Evolutionary conservation across 371 early-diverging fungal species (phyloP).

Genomic region (Mortierella sp.): DNA sequence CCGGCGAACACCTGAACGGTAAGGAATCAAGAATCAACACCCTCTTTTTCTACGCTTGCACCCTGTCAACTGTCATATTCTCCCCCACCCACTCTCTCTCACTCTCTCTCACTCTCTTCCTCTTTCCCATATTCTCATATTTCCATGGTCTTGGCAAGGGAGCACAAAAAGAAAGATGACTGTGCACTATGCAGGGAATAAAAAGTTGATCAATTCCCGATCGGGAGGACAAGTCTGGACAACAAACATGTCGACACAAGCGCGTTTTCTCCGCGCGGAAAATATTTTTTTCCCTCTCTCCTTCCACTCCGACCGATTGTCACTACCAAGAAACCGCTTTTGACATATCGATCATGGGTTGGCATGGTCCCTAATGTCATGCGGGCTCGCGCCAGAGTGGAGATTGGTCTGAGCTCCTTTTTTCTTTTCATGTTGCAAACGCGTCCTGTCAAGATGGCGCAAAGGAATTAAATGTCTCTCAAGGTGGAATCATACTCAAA

Average conservation of each 20-base stretch:
- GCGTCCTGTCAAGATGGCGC: too few species aligned
- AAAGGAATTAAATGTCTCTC: too few species aligned
- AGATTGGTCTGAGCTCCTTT: too few species aligned
- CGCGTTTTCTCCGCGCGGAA: slow-evolving; percentile 6
- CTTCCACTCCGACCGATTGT: background rate
- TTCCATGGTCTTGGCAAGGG: slow-evolving; percentile 4
- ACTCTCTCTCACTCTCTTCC: background rate
- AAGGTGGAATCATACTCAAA: too few species aligned
- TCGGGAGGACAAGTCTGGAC: background rate
- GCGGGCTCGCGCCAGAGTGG: too few species aligned
- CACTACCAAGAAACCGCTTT: background rate
- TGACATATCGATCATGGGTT: background rate
- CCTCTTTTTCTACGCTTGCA: background rate
- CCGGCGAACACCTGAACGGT: too few species aligned
- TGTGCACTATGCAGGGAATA: background rate
- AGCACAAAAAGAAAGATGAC: background rate
- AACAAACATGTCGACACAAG: background rate
- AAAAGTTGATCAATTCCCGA: background rate
- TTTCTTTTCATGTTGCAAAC: too few species aligned
- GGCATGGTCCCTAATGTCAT: too few species aligned
- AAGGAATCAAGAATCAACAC: too few species aligned
- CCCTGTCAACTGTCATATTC: background rate
- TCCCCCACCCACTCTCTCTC: background rate
- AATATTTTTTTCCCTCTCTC: background rate
- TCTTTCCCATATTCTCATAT: background rate